Percentiles rank a stretch among this genome's conserved stretches.
These are phyloP conservation scores for Halophytophthora batemanensis DNA, from an alignment of 352 stramenopile genomes.

Conservation along the genomic window DNA sequence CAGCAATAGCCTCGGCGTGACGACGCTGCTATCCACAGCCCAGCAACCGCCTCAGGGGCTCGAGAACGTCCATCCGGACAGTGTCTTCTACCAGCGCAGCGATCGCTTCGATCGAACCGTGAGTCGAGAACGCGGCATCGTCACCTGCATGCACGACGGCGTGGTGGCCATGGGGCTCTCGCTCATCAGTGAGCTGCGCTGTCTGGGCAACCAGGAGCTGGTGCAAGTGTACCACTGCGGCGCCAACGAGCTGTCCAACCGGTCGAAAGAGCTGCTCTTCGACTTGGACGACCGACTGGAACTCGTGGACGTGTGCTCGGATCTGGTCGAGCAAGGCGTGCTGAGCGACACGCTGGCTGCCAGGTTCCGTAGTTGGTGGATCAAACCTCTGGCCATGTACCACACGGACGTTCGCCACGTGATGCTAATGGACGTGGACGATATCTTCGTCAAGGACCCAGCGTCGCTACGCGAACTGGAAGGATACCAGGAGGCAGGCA, in stretches of 20 bases:
- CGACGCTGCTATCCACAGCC: neutral
- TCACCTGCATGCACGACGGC: slow-evolving; percentile 18
- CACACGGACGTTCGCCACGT: slow-evolving; percentile 21
- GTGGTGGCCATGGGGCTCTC: slow-evolving; percentile 23
- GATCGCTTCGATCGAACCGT: neutral
- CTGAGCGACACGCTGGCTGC: neutral
- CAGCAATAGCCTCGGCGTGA: neutral
- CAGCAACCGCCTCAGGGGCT: neutral
- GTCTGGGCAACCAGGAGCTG: slow-evolving; percentile 20
- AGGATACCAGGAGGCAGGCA: slow-evolving; percentile 31
- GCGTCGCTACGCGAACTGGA: slow-evolving; percentile 19
- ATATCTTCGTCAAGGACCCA: slow-evolving; percentile 32
- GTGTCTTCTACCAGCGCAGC: neutral
- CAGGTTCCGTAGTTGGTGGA: slow-evolving; percentile 23
- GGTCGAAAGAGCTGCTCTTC: slow-evolving; percentile 6
- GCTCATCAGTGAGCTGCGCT: slow-evolving; percentile 25
- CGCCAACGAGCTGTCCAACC: slow-evolving; percentile 9
- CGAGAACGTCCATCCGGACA: neutral
- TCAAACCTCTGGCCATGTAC: slow-evolving; percentile 28
- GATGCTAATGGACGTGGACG: slow-evolving; percentile 34
- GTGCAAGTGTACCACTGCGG: slow-evolving; percentile 29
- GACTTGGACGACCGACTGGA: slow-evolving; percentile 13
- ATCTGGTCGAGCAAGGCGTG: slow-evolving; percentile 3
- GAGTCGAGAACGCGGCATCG: slow-evolving; percentile 9
- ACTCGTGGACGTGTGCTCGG: slow-evolving; percentile 26